Base-by-base conservation (phyloP, 2,329 filamentous ascomycete genomes). In the Pseudogymnoascus sp. region DNA sequence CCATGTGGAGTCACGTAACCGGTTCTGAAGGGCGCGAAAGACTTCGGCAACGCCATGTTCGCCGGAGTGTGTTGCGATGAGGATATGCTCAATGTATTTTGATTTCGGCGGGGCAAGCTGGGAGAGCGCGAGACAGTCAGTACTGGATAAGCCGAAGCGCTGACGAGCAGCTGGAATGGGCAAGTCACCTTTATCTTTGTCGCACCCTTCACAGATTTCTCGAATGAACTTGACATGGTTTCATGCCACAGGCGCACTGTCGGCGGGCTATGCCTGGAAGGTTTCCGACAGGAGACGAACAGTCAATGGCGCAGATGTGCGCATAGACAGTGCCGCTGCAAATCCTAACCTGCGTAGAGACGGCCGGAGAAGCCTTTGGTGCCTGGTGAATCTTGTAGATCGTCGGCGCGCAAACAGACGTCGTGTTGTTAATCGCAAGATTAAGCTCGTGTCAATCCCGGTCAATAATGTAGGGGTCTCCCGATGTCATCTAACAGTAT, bases 31-130 rank as follows among this genome's bases (percentile, higher is more conserved):
- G 42, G 92, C 90, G 64, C 94, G 87, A 75, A 99, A 97, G 72
- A 99, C 90, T 78, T 99, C 94, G 64, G 88, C 93, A 64, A 99
- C 91, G 68, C 93, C 94, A 61, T 90, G 89, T 77, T 99, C 94
- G 69, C 92, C 94, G 21, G 92, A 88, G 77, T 97, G 91, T 37
- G 94, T 99, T 66, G 94, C 93, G 68, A 97, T 83, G 62, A 99
- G 84, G 72, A 99, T 97, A 74, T 97, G 92, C 76, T 99, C 94
- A 79, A 99, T 95, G 79, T 97, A 99, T 78, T 99, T 99, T 62
- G 93, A 94, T 79, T 99, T 99, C 60, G 94, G 94, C 65, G 94
- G 90, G 68, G 94, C 94, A 77, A 92, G 89, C 90, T 95, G 72
- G 62, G 39, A 10, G 61, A 61, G 59, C 42, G 48, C 15, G 36